Base-by-base conservation (phyloP, 495 filamentous ascomycete species). In the Daldinia bambusicola region DNA sequence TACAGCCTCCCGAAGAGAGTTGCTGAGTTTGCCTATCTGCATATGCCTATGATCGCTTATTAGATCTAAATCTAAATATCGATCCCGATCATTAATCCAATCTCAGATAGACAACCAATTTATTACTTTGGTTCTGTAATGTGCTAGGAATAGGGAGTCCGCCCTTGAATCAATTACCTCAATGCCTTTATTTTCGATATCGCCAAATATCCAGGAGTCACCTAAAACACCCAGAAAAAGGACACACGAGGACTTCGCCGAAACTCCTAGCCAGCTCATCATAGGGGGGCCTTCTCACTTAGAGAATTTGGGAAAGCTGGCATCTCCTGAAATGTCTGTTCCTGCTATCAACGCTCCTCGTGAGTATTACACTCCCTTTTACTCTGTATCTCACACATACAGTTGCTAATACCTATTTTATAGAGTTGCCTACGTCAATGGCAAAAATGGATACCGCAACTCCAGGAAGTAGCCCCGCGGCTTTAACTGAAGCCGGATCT, bases 131-230 rank as follows among this genome's bases (percentile, higher is more conserved):
- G 22, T 38, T 40, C 31, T 63, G 38, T 64, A 16, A 69, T 65
- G 59, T 36, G 22, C 41, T 26, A n/a, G 26, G 14, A 58, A 64
- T 26, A n/a, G 26, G 14, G 61, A 64, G 45, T 53, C 30, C 41
- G 8, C 1, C 32, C 50, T 63, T 32, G 9, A 52, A 37, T 43
- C 1, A 34, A 43, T 40, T 40, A 48, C 63, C 9, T 53, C 62
- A 43, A 83, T 83, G 80, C 79, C 82, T 75, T 70, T 81, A 43
- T 68, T 77, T 48, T 62, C 75, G 6, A 74, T 80, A 61, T 80
- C 80, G 13, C 73, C 77, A 22, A 80, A 79, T 51, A 67, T 79
- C 7, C 75, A 81, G 55, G 77, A 79, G 50, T 60, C 72, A 51
- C 78, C 80, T 10, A 63, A 71, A 12, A 63, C 62, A 16, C 51